These are phyloP conservation scores for Boletus hoseneyae DNA, from an alignment of 1,284 basidiomycete genomes.

Conservation along the genomic window DNA sequence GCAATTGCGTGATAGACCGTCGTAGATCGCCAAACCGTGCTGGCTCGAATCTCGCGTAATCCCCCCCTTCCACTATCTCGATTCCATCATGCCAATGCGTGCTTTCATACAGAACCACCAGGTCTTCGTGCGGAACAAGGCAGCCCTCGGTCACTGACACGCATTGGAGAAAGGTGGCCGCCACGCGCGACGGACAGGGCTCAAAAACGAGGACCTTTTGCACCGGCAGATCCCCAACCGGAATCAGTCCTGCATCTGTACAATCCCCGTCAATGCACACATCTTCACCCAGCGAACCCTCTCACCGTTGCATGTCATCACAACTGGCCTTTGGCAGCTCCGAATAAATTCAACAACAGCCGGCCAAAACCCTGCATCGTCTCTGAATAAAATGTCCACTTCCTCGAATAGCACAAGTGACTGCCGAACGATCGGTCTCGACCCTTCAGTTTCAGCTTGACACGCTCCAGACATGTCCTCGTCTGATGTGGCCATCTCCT, in stretches of 20 bases:
- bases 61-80: slow-evolving; percentile 33
- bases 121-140: slow-evolving; percentile 37
- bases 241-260: slow-evolving; percentile 71
- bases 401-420: slow-evolving; percentile 96
- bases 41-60: slow-evolving; percentile 38
- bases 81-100: slow-evolving; percentile 16
- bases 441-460: slow-evolving; percentile 18
- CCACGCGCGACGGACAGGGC: slow-evolving; percentile 55
- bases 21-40: slow-evolving; percentile 53
- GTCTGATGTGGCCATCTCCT: not conserved
- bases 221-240: slow-evolving; percentile 69
- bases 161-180: slow-evolving; percentile 71
- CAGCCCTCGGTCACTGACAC: slow-evolving; percentile 60
- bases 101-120: slow-evolving; percentile 39
- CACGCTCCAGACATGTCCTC: slow-evolving; percentile 3
- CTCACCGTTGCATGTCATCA: slow-evolving; percentile 91
- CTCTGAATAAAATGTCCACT: slow-evolving; percentile 89
- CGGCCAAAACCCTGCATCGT: slow-evolving; percentile 92
- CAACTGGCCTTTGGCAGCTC: slow-evolving; percentile 79
- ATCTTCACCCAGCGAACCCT: slow-evolving; percentile 15
- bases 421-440: slow-evolving; percentile 51
- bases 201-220: slow-evolving; percentile 71
- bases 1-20: slow-evolving; percentile 53
- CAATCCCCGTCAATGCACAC: slow-evolving; percentile 12
- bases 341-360: slow-evolving; percentile 78